Percentiles rank a stretch among this genome's conserved stretches.
These are phyloP conservation scores for Acarospora socialis DNA, from an alignment of 2,329 filamentous ascomycete species.

Conservation along the genomic window DNA sequence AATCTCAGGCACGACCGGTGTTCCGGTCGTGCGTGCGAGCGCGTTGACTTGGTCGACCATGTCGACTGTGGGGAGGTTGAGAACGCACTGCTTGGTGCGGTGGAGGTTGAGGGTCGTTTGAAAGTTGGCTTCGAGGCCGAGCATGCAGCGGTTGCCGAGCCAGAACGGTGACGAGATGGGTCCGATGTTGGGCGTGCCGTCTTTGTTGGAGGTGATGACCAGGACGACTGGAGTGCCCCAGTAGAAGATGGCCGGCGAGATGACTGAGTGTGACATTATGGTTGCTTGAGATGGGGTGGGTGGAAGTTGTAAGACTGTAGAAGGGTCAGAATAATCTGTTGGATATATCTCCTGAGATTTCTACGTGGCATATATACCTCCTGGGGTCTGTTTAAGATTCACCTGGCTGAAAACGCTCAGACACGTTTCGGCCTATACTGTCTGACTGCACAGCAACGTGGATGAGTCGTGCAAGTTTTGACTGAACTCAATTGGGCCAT, in stretches of 20 bases:
- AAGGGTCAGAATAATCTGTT: too few species aligned
- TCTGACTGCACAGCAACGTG: too few species aligned
- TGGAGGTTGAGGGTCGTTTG: constrained; percentile 29
- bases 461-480: too few species aligned
- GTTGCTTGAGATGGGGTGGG: too few species aligned
- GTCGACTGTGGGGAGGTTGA: constrained; percentile 27
- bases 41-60: constrained; percentile 25
- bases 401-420: too few species aligned
- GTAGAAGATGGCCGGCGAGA: constrained; percentile 29
- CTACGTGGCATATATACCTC: too few species aligned
- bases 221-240: constrained; percentile 30
- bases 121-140: constrained; percentile 24
- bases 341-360: too few species aligned
- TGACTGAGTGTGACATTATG: too few species aligned
- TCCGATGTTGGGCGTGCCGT: constrained; percentile 28
- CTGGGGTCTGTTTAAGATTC: too few species aligned
- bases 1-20: constrained; percentile 16
- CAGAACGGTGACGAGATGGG: constrained; percentile 34
- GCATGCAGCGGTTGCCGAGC: constrained; percentile 30
- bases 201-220: constrained; percentile 28
- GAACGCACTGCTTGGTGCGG: constrained; percentile 29
- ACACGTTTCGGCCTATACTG: too few species aligned
- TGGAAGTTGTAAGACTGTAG: too few species aligned
- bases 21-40: constrained; percentile 27
- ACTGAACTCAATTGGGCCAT: too few species aligned